A percentile compares a stretch with the other conserved stretches of the same genome.
These are phyloP conservation scores for Centella asiatica DNA, from an alignment of 129 eudicot genomes.

Conservation along the genomic window DNA sequence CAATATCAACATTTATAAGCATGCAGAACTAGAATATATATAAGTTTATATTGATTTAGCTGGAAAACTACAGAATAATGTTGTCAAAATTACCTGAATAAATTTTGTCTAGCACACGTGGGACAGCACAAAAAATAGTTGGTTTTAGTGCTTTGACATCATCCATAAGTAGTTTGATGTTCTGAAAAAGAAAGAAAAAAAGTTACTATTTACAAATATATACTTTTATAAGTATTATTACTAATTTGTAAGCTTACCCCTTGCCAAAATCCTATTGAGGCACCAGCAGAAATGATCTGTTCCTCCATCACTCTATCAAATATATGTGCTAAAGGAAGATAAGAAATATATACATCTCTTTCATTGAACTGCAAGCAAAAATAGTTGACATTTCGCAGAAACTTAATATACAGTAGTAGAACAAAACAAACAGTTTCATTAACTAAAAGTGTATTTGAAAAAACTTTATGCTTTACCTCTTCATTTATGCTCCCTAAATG, in stretches of 20 bases:
- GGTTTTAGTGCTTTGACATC: constrained; percentile 89
- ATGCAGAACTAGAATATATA: neutral
- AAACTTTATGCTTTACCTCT: constrained; percentile 38
- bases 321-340: constrained; percentile 92
- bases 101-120: constrained; percentile 85
- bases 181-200: constrained; percentile 33
- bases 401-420: neutral
- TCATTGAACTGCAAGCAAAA: constrained; percentile 40
- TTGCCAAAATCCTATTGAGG: constrained; percentile 94
- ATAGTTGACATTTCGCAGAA: neutral
- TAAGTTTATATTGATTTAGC: no score
- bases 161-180: constrained; percentile 59
- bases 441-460: neutral
- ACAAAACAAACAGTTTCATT: neutral
- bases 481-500: constrained; percentile 69
- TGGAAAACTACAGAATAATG: neutral
- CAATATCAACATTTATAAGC: neutral
- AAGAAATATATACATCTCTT: constrained; percentile 62
- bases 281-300: constrained; percentile 63
- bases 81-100: constrained; percentile 51
- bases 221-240: no score
- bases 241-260: constrained; percentile 58
- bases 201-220: neutral
- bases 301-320: constrained; percentile 85
- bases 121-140: constrained; percentile 79